phyloP scores from a whole-genome alignment of 768 basidiomycete genomes.

The Serendipita sp. region DNA sequence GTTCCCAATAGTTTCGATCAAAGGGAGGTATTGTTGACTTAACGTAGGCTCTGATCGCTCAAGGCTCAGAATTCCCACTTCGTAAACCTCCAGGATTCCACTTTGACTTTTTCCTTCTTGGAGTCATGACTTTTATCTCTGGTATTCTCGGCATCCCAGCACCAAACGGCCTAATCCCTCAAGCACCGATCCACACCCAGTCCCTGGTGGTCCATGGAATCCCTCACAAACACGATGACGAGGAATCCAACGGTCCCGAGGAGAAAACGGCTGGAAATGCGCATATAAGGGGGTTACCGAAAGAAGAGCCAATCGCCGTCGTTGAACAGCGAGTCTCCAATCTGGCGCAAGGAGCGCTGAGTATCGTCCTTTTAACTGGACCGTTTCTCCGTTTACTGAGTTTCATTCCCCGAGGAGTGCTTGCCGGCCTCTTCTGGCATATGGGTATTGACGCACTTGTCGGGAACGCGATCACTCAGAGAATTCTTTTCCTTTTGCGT shows the following conservation, averaged over 20 bases:
- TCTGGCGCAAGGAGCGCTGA: constrained; percentile 64
- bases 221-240: constrained; percentile 20
- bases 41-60: constrained; percentile 71
- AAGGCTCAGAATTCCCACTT: constrained; percentile 75
- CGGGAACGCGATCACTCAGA: constrained; percentile 68
- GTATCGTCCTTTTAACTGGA: constrained; percentile 60
- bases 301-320: constrained; percentile 49
- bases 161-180: constrained; percentile 71
- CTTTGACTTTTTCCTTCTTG: constrained; percentile 81
- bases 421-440: constrained; percentile 86
- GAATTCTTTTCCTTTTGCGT: constrained; percentile 61
- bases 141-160: constrained; percentile 77
- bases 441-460: constrained; percentile 78
- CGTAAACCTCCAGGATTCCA: constrained; percentile 82
- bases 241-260: constrained; percentile 18
- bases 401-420: constrained; percentile 65
- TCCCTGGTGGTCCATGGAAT: constrained; percentile 57
- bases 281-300: background rate
- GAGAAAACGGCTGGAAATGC: constrained; percentile 16
- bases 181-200: constrained; percentile 85
- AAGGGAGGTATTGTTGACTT: background rate
- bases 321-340: constrained; percentile 92
- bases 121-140: constrained; percentile 76
- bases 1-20: constrained; percentile 16
- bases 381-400: constrained; percentile 69